phyloP scores from a whole-genome alignment of 371 early-diverging fungal species.

The Apophysomyces sp. region DNA sequence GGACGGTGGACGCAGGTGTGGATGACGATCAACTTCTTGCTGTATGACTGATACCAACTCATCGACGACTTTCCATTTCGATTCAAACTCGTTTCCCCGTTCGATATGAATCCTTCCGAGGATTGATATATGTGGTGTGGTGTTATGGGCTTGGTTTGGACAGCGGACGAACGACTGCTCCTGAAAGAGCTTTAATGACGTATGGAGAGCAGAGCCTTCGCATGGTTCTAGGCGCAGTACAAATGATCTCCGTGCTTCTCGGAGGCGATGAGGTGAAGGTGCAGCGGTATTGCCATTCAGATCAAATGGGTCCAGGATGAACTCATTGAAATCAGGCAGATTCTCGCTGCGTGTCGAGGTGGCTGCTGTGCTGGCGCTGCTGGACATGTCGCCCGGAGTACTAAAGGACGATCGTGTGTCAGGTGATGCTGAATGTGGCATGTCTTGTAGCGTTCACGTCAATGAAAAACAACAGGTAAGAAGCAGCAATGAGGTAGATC shows the following conservation, averaged over 20 bases:
- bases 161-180: constrained; percentile 15
- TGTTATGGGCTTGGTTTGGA: constrained; percentile 26
- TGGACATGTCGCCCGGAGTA: constrained; percentile 5
- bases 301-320: constrained; percentile 22
- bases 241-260: constrained; percentile 18
- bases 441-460: no score
- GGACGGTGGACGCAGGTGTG: constrained; percentile 10
- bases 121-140: constrained; percentile 15
- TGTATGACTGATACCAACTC: background rate
- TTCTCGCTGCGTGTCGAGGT: constrained; percentile 6
- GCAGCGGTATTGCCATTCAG: constrained; percentile 6
- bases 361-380: constrained; percentile 11
- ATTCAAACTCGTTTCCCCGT: background rate
- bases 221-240: constrained; percentile 15
- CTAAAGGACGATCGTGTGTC: constrained; percentile 12
- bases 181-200: constrained; percentile 15
- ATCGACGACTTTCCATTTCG: constrained; percentile 6
- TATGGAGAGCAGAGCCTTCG: constrained; percentile 1
- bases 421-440: background rate
- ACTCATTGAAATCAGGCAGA: constrained; percentile 22
- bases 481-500: no score
- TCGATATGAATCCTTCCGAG: constrained; percentile 21
- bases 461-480: no score
- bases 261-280: constrained; percentile 19
- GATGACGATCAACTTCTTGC: constrained; percentile 2